A percentile compares a stretch with the other conserved stretches of the same genome.
These are phyloP conservation scores for Micractinium sp. DNA, from an alignment of 139 green algal species.

Conservation along the genomic window DNA sequence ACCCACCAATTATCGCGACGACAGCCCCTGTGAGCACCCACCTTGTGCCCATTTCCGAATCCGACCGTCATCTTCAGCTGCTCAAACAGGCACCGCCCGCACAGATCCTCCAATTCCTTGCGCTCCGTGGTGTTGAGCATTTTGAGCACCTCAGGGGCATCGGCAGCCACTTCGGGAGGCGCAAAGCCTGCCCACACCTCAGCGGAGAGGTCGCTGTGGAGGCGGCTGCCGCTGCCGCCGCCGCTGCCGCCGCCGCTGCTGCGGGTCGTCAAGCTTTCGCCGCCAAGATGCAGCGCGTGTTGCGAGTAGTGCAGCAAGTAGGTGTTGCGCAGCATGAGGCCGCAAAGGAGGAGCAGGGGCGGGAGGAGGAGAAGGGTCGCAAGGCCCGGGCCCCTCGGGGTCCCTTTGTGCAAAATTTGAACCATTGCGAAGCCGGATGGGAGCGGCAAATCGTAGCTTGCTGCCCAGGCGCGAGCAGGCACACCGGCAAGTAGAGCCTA, in stretches of 20 bases:
- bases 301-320: neutral
- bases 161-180: neutral
- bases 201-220: neutral
- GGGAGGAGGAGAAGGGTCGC: neutral
- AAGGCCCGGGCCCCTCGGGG: too few relatives aligned
- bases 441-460: too few relatives aligned
- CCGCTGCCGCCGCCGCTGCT: neutral
- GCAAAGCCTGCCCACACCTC: neutral
- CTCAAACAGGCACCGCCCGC: conserved; percentile 17
- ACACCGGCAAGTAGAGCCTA: too few relatives aligned
- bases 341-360: neutral
- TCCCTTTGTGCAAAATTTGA: too few relatives aligned
- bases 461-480: too few relatives aligned
- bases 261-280: neutral
- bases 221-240: neutral
- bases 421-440: too few relatives aligned
- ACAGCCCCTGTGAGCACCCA: neutral
- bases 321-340: neutral
- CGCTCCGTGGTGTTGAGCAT: neutral
- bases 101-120: conserved; percentile 16
- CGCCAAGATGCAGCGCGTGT: neutral
- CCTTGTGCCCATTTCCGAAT: conserved; percentile 12
- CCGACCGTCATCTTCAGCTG: neutral
- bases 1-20: too few relatives aligned
- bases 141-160: neutral